phyloP scores from a whole-genome alignment of 2,329 filamentous ascomycete genomes.

The Colletotrichum kahawae region DNA sequence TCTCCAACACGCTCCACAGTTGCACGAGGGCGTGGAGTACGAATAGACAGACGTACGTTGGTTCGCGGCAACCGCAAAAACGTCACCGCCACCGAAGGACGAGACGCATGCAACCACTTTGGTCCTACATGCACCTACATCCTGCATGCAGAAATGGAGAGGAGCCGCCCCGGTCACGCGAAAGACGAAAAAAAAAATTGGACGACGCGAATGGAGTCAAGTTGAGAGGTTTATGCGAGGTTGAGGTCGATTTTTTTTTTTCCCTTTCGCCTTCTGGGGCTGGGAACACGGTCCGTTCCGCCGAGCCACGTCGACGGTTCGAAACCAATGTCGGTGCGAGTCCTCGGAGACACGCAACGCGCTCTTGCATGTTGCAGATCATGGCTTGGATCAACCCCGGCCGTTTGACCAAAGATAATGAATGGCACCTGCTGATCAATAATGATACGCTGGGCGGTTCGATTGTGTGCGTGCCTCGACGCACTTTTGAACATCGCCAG shows the following conservation, averaged over 20 bases:
- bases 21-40: background rate
- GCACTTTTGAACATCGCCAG: background rate
- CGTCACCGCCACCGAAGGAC: background rate
- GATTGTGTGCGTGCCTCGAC: background rate
- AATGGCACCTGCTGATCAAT: background rate
- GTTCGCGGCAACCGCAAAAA: background rate
- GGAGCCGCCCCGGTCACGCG: background rate
- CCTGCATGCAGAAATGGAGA: conserved; percentile 1
- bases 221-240: conserved; percentile 5
- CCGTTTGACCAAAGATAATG: background rate
- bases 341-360: background rate
- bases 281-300: background rate
- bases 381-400: background rate
- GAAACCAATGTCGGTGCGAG: background rate
- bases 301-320: background rate
- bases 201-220: background rate
- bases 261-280: background rate
- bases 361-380: background rate
- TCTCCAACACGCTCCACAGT: conserved; percentile 3
- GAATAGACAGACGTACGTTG: background rate
- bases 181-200: background rate
- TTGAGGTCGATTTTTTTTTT: background rate
- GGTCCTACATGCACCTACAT: background rate
- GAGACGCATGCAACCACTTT: conserved; percentile 18
- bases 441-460: background rate